Conservation (phyloP, 306 rosid species). For the Astragalus glycyphyllos region DNA sequence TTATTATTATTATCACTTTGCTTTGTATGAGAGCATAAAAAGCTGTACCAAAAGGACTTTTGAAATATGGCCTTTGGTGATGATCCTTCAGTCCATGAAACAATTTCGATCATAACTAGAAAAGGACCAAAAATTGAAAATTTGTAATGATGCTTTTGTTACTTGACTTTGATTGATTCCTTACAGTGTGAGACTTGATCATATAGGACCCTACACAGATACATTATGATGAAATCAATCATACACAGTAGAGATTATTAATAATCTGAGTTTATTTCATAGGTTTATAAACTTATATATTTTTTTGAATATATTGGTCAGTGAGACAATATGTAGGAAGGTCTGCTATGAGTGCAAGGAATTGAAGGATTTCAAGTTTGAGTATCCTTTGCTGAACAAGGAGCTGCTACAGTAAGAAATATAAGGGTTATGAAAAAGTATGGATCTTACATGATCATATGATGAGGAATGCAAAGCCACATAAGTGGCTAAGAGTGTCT, state of each 20-base stretch:
- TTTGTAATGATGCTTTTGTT: slow-evolving; percentile 18
- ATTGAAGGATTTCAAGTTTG: too few species aligned
- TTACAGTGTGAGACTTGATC: neutral
- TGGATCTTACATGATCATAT: too few species aligned
- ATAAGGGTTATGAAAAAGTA: too few species aligned
- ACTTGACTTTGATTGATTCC: slow-evolving; percentile 31
- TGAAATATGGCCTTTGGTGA: neutral
- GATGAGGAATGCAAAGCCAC: too few species aligned
- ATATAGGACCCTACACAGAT: neutral
- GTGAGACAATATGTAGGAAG: too few species aligned
- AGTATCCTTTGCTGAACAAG: too few species aligned
- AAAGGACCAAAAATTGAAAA: neutral
- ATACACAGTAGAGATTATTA: neutral
- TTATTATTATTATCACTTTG: slow-evolving; percentile 3
- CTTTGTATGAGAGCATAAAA: slow-evolving; percentile 8
- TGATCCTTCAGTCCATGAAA: neutral
- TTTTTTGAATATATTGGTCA: too few species aligned
- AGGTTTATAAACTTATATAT: too few species aligned
- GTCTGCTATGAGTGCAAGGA: too few species aligned
- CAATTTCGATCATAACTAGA: slow-evolving; percentile 29
- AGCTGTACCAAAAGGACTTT: slow-evolving; percentile 16
- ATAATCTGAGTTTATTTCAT: neutral
- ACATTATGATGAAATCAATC: neutral
- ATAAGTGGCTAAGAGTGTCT: too few species aligned
- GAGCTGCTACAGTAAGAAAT: too few species aligned